A percentile compares a stretch with the other conserved stretches of the same genome.
Conservation (phyloP, 2,329 filamentous ascomycete genomes). For the Penicillium sp. region DNA sequence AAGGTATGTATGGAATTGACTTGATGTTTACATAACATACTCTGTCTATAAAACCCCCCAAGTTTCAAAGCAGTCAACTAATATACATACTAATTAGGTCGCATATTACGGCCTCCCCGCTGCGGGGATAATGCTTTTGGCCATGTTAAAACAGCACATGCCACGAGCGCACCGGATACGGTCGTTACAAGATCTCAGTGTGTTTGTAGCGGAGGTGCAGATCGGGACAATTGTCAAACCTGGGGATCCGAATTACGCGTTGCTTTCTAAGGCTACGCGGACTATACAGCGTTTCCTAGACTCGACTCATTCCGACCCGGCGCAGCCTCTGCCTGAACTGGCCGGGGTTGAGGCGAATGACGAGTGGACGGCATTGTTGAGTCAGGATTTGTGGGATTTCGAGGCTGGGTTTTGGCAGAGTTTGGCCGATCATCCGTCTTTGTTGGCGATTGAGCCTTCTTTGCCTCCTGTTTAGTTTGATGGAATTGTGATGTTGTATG, state of each 20-base stretch:
- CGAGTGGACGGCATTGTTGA: constrained; percentile 25
- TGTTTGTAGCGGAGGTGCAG: constrained; percentile 32
- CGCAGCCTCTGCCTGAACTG: constrained; percentile 7
- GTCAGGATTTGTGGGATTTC: constrained; percentile 29
- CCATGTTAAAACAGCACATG: constrained; percentile 27
- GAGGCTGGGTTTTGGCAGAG: constrained; percentile 31
- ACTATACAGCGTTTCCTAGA: constrained; percentile 30
- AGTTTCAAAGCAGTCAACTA: not conserved
- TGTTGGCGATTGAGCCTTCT: constrained; percentile 23
- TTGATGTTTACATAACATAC: not conserved
- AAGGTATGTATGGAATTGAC: constrained; percentile 19
- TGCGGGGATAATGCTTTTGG: constrained; percentile 31
- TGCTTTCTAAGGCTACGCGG: constrained; percentile 27
- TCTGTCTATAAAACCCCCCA: not conserved
- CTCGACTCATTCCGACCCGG: constrained; percentile 22
- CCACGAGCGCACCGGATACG: constrained; percentile 17
- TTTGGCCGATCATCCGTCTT: constrained; percentile 29
- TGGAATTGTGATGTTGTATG: not conserved
- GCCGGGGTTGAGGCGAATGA: constrained; percentile 17
- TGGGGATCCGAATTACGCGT: constrained; percentile 27
- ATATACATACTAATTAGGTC: constrained; percentile 14
- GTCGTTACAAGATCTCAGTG: constrained; percentile 26
- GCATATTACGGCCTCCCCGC: constrained; percentile 33
- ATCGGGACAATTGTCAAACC: constrained; percentile 27
- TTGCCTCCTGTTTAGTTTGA: constrained; percentile 18